A percentile compares a stretch with the other conserved stretches of the same genome.
Conservation (phyloP, 2,329 filamentous ascomycete species). For the Beauveria rudraprayagi region DNA sequence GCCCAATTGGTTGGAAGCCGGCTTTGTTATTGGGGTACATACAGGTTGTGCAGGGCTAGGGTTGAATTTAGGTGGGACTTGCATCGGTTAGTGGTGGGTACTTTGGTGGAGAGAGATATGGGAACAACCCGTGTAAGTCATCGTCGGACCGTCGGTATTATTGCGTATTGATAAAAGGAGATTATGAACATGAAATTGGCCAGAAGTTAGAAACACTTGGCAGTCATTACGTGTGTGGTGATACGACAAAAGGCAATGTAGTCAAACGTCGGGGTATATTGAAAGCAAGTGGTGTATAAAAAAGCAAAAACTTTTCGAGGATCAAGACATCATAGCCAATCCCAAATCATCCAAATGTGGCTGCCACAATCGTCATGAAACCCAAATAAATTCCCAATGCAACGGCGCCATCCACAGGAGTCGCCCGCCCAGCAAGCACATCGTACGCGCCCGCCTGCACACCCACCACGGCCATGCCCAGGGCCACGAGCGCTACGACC, state of each 20-base stretch:
- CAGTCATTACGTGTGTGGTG: no score
- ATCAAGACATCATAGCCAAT: no score
- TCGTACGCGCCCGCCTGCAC: slow-evolving; percentile 20
- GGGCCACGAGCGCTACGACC: slow-evolving; percentile 45
- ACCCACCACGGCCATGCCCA: slow-evolving; percentile 30
- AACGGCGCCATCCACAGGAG: slow-evolving; percentile 11
- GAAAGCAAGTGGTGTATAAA: neutral
- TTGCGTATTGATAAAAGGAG: neutral
- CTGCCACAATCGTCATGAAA: slow-evolving; percentile 8
- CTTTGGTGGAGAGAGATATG: neutral
- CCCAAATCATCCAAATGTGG: slow-evolving; percentile 11
- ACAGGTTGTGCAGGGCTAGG: slow-evolving; percentile 10
- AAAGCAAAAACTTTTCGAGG: neutral
- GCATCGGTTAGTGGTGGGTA: neutral
- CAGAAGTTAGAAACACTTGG: no score
- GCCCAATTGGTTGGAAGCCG: slow-evolving; percentile 9
- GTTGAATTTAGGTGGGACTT: neutral
- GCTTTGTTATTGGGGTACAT: slow-evolving; percentile 5
- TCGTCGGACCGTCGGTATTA: neutral
- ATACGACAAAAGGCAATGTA: neutral
- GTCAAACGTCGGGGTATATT: neutral
- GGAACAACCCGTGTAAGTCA: neutral
- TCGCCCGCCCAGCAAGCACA: slow-evolving; percentile 13
- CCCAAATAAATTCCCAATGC: slow-evolving; percentile 1
- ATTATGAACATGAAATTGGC: neutral